Percentiles rank a stretch among this genome's conserved stretches.
Conservation (phyloP, 371 early-diverging fungal genomes). For the Mucor plumbeus region DNA sequence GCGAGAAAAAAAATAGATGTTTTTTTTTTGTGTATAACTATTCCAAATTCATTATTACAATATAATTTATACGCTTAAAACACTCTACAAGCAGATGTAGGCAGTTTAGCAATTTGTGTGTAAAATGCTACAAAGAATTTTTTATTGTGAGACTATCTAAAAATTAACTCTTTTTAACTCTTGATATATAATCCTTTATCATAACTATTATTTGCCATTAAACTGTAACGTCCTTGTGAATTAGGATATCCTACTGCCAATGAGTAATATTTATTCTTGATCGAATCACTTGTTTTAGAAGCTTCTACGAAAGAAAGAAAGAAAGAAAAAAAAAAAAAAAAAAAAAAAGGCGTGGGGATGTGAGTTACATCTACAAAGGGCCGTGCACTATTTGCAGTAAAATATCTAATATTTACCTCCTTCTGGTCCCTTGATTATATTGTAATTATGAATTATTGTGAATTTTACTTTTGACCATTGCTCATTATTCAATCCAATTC, state of each 20-base stretch:
- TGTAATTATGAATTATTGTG: conserved; percentile 28
- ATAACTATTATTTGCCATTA: not conserved
- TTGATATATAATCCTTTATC: conserved; percentile 20
- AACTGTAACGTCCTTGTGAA: not conserved
- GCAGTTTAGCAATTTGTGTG: conserved; percentile 17
- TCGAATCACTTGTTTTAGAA: conserved; percentile 18
- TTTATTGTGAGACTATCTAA: not conserved
- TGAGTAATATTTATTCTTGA: not conserved
- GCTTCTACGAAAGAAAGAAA: conserved; percentile 27
- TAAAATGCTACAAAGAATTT: not conserved
- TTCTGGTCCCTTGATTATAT: conserved; percentile 1
- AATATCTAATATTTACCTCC: conserved; percentile 32
- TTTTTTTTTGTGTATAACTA: not conserved
- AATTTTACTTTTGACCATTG: conserved; percentile 76
- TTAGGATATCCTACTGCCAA: conserved; percentile 17
- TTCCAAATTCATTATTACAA: not conserved
- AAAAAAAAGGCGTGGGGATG: conserved; percentile 46
- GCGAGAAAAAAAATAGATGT: not conserved
- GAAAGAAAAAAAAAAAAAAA: conserved; percentile 35
- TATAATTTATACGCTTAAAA: not conserved
- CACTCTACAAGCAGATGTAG: not conserved
- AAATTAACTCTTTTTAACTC: conserved; percentile 3
- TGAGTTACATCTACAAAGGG: conserved; percentile 26
- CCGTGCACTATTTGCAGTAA: conserved; percentile 18
- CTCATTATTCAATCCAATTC: conserved; percentile 75